Base-by-base conservation (phyloP, 2,329 filamentous ascomycete species). In the Thielaviopsis ethacetica region DNA sequence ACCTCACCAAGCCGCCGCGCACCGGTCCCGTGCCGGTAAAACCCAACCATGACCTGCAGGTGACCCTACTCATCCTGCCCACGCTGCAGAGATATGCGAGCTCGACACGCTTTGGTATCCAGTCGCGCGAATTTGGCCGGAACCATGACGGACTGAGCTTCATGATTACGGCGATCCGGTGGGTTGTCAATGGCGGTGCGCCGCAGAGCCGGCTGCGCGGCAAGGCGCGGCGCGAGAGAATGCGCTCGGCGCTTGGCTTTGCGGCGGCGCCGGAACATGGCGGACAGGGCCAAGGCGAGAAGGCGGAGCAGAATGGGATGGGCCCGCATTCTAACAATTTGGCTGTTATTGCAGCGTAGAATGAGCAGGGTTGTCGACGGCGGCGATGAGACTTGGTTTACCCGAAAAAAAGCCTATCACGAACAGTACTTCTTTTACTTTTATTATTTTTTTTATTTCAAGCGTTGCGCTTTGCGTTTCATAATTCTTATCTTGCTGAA, bases 61-160 rank as follows among this genome's bases (percentile, higher is more conserved):
- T 98, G 63, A 94, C 88, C 17, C 70, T 97, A 0, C 73, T 96
- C 13, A 83, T 98, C 13, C 76, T 97, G 0, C 93, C 91, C 0
- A 77, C 81, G 0, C 74, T 98, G 3, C 78, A 88, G 63, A 82
- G 82, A 62, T 98, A 97, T 67, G 75, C 81, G 0, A 81, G 83
- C 5, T 85, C 82, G 0, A 85, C 85, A 0, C 80, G 88, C 51
- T 89, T 86, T 66, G 91, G 91, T 2, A 80, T 98, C 59, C 84
- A 83, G 64, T 94, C 88, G 63, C 82, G 90, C 27, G 82, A 85
- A 61, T 96, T 90, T 76, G 85, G 82, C 6, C 80, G 78, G 24
- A 76, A 73, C 26, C 90, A 96, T 67, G 90, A 95, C 65, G 91
- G 91, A 2, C 80, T 95, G 69, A 95, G 90, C 68, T 97, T 88